phyloP scores from a whole-genome alignment of 108 stramenopile genomes.

The Fragilariopsis cylindrus region DNA sequence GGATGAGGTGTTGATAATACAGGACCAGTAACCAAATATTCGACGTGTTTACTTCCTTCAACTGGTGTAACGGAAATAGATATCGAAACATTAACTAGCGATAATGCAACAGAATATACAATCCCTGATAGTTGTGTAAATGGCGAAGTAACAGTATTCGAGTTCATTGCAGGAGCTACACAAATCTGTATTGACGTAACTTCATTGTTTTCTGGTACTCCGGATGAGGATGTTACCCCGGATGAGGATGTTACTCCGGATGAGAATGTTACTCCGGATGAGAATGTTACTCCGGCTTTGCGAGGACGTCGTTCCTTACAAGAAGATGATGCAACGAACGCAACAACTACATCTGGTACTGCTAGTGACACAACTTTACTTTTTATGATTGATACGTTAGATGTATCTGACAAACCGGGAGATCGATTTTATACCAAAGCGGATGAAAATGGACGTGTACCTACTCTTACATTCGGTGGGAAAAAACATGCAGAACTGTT shows the following conservation, averaged over 20 bases:
- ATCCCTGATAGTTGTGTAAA: not conserved
- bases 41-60: not conserved
- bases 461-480: not conserved
- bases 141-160: not conserved
- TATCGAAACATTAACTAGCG: not conserved
- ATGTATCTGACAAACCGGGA: not conserved
- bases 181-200: not conserved
- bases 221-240: not conserved
- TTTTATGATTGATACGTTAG: not conserved
- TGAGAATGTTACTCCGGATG: not conserved
- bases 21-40: not conserved
- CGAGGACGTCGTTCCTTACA: not conserved
- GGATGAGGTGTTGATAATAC: no score
- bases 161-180: not conserved
- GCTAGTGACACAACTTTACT: not conserved
- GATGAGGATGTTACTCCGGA: not conserved
- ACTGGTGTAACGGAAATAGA: not conserved
- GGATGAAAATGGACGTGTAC: not conserved
- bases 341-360: no score
- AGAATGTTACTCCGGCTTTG: not conserved
- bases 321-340: not conserved
- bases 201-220: not conserved
- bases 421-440: not conserved
- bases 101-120: not conserved
- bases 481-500: not conserved